These are phyloP conservation scores for Sporothrix curviconia DNA, from an alignment of 2,329 filamentous ascomycete genomes.

Conservation along the genomic window DNA sequence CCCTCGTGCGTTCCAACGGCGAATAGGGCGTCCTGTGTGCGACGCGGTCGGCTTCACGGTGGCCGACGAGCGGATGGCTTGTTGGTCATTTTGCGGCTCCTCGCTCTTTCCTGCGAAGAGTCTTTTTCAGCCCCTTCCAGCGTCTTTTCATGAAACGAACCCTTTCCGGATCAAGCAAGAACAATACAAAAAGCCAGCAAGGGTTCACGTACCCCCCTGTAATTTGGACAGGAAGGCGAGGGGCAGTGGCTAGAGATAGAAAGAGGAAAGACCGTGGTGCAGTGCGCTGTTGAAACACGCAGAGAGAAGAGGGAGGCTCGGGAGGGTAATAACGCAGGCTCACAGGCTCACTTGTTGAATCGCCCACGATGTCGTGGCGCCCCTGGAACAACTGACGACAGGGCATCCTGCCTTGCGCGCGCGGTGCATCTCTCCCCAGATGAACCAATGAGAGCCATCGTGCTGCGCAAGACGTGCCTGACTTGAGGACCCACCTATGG, in stretches of 20 bases:
- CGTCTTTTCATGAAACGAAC: constrained; percentile 5
- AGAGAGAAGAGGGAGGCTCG: background rate
- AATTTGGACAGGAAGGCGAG: constrained; percentile 1
- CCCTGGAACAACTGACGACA: background rate
- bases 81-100: background rate
- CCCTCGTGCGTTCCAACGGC: too few species aligned
- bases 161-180: constrained; percentile 1
- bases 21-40: too few species aligned
- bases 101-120: background rate
- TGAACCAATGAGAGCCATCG: background rate
- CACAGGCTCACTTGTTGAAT: too few species aligned
- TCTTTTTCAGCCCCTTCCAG: background rate
- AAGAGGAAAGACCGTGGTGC: background rate
- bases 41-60: background rate
- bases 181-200: background rate
- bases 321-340: background rate
- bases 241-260: background rate
- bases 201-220: background rate
- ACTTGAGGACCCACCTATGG: background rate
- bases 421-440: background rate
- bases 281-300: background rate
- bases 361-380: too few species aligned
- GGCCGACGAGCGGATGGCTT: too few species aligned
- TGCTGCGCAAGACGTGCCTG: background rate
- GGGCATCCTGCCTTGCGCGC: background rate